Base-by-base conservation (phyloP, 306 rosid genomes). In the Gleditsia sinensis region DNA sequence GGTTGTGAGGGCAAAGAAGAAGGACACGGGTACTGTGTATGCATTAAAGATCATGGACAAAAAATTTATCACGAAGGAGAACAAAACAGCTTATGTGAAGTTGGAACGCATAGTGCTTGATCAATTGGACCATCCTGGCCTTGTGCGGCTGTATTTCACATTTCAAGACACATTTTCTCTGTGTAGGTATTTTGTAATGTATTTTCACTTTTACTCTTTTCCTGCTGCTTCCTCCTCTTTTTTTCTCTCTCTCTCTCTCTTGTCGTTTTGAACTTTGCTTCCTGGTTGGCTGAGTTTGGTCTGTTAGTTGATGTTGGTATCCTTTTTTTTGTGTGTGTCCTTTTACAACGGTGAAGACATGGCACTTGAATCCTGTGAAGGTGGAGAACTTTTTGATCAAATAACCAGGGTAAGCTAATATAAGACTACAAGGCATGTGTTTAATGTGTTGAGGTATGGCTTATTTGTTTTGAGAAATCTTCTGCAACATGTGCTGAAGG, bases 301-400 rank as follows among this genome's bases (percentile, higher is more conserved):
- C 56, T 42, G 14, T 69, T 71, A 74, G 65, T 76, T 84, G 85
- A 83, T 69, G 6, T 27, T 69, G 46, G 59, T 69, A 40, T 76
- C 65, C 56, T 56, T 71, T 46, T 42, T 42, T 42, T 71, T 67
- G 7, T 59, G 62, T 67, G 7, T 59, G 62, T 78, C 2, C 59
- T 78, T 78, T 74, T 74, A 45, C 45, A 37, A 40, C 21, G 67
- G 51, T 77, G 87, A 88, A 94, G 98, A 94, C 75, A 94, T 94
- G 98, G 98, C 97, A 71, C 92, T 94, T 81, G 98, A 94, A 75
- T 94, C 98, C 75, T 94, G 98, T 76, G 98, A 94, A 87, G 98
- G 98, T 42, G 98, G 98, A 79, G 98, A 94, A 59, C 98, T 94
- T 74, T 94, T 94, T 86, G 98, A 94, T 81, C 98, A 91, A 83